Conservation (phyloP, 805 yeast genomes). For the Candida khao-thaluensis region DNA sequence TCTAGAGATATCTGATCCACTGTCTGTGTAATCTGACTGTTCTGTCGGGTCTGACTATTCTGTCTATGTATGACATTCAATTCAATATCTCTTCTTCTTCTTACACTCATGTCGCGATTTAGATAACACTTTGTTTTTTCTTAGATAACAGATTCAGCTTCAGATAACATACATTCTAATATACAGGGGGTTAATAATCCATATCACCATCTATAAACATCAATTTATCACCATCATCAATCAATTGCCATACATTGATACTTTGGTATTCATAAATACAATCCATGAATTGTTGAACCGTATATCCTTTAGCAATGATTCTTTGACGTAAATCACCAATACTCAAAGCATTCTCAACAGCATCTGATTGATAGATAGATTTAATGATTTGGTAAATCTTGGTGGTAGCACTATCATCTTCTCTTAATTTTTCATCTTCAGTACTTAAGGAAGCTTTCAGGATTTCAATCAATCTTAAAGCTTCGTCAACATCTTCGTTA, state of each 20-base stretch:
- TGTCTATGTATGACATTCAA: constrained; percentile 1
- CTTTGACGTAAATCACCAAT: constrained; percentile 57
- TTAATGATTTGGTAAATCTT: constrained; percentile 72
- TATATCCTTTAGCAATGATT: constrained; percentile 78
- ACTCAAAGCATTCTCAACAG: constrained; percentile 36
- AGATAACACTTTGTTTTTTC: too few relatives aligned
- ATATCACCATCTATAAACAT: constrained; percentile 48
- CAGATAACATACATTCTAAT: constrained; percentile 5
- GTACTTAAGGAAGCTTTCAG: constrained; percentile 77
- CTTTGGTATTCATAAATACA: constrained; percentile 74
- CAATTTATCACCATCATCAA: constrained; percentile 67
- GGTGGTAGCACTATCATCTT: constrained; percentile 66
- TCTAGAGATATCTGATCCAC: too few relatives aligned
- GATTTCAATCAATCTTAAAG: constrained; percentile 79
- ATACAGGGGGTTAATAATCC: constrained; percentile 13
- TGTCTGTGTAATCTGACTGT: too few relatives aligned
- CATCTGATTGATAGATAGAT: constrained; percentile 34
- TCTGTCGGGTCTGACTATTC: too few relatives aligned
- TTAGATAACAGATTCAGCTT: too few relatives aligned
- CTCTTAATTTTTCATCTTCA: constrained; percentile 49
- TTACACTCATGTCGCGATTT: constrained; percentile 5
- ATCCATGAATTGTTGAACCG: constrained; percentile 70
- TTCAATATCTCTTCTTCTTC: constrained; percentile 6
- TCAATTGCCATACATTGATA: constrained; percentile 72
- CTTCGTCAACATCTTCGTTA: constrained; percentile 90